Conservation (phyloP, 2,329 filamentous ascomycete genomes). For the Huntiella savannae region DNA sequence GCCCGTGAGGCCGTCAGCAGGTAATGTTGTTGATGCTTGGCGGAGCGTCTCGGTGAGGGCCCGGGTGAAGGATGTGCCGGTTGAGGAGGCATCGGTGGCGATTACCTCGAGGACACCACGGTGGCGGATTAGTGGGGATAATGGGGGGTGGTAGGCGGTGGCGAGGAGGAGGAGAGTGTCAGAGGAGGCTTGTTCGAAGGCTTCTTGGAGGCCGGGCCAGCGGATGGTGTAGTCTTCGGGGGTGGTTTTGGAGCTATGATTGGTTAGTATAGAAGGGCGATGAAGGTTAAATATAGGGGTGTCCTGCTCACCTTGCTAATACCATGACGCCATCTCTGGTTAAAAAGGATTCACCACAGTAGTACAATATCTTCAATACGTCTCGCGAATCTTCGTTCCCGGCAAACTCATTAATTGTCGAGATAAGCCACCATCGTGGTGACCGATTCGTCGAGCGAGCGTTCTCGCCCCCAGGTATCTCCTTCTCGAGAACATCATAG, state of each 20-base stretch:
- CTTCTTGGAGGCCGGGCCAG: slow-evolving; percentile 37
- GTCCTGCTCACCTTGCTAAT: slow-evolving; percentile 29
- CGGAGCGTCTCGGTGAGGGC: slow-evolving; percentile 31
- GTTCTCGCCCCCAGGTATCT: slow-evolving; percentile 27
- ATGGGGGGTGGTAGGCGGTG: slow-evolving; percentile 36
- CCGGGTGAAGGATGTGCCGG: slow-evolving; percentile 33
- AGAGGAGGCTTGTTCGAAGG: slow-evolving; percentile 34
- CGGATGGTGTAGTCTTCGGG: slow-evolving; percentile 25
- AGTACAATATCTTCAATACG: slow-evolving; percentile 39
- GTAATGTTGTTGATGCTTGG: slow-evolving; percentile 25
- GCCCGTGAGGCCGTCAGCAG: slow-evolving; percentile 26
- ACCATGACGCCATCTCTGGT: slow-evolving; percentile 38
- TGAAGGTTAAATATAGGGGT: too few species aligned
- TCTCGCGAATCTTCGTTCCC: slow-evolving; percentile 35
- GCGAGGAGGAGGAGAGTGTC: slow-evolving; percentile 41
- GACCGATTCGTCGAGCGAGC: slow-evolving; percentile 22
- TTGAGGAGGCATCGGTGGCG: slow-evolving; percentile 33
- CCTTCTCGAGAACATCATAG: slow-evolving; percentile 28
- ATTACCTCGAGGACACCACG: slow-evolving; percentile 37
- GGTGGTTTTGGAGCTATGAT: neutral
- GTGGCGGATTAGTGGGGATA: slow-evolving; percentile 28
- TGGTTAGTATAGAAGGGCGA: neutral
- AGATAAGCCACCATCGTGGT: slow-evolving; percentile 34
- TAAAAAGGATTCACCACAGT: slow-evolving; percentile 34
- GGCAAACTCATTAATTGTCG: slow-evolving; percentile 32